These are phyloP conservation scores for Aspergillus sp. DNA, from an alignment of 2,329 filamentous ascomycete species.

Conservation along the genomic window DNA sequence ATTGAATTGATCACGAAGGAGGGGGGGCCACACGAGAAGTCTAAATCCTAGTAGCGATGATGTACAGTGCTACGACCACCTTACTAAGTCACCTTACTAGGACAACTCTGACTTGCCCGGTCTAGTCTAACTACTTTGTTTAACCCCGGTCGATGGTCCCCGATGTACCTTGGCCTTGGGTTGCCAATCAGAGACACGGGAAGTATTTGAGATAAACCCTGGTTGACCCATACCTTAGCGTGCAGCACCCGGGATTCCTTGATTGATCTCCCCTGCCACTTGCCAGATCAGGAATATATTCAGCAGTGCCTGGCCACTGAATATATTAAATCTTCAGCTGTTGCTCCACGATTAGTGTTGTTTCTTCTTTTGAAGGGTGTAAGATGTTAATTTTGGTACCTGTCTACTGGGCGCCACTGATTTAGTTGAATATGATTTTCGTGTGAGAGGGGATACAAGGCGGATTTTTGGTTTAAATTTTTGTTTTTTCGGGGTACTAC, in stretches of 20 bases:
- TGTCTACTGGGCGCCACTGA: background rate
- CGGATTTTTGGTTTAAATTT: too few species aligned
- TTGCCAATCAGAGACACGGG: constrained; percentile 30
- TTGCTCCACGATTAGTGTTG: background rate
- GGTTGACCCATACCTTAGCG: constrained; percentile 20
- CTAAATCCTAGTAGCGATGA: constrained; percentile 26
- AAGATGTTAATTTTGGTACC: background rate
- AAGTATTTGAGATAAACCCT: constrained; percentile 41
- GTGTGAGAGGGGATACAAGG: too few species aligned
- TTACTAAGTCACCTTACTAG: too few species aligned
- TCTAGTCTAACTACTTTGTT: constrained; percentile 20
- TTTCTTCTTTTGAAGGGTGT: too few species aligned
- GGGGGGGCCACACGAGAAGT: constrained; percentile 10
- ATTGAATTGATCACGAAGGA: background rate
- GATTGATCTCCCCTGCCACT: constrained; percentile 28
- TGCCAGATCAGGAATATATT: constrained; percentile 10
- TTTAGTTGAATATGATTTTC: too few species aligned
- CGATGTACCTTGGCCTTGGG: constrained; percentile 15
- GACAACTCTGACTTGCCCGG: too few species aligned
- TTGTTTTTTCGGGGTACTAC: too few species aligned
- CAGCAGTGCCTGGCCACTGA: constrained; percentile 1
- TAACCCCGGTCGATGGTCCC: constrained; percentile 18
- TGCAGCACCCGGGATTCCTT: constrained; percentile 18
- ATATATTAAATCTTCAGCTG: background rate
- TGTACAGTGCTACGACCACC: constrained; percentile 17